These are phyloP conservation scores for Paramecium sonneborni DNA, from an alignment of 73 alveolate species.

Conservation along the genomic window DNA sequence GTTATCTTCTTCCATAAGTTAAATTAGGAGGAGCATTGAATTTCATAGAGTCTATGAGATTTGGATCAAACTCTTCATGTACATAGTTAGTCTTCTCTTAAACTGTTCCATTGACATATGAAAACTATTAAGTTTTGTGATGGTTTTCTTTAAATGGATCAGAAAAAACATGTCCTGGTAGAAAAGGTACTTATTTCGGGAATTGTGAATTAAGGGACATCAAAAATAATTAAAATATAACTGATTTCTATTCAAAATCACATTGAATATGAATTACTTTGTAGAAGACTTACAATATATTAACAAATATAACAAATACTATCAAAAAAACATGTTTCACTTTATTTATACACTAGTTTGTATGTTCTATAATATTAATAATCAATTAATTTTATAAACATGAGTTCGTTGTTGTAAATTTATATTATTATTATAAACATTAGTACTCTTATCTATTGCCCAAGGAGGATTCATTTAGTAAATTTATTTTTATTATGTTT, in stretches of 20 bases:
- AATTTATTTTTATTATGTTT: not conserved
- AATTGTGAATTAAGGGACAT: not conserved
- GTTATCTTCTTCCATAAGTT: conserved; percentile 53
- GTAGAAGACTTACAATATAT: no score
- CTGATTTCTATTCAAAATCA: no score
- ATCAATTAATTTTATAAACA: not conserved
- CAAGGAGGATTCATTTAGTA: not conserved
- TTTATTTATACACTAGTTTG: not conserved
- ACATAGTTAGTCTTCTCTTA: conserved; percentile 44
- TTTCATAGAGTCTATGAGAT: conserved; percentile 56
- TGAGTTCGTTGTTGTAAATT: not conserved
- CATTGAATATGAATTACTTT: no score
- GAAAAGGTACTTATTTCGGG: conserved; percentile 29
- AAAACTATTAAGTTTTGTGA: conserved; percentile 50
- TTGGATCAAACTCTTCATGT: conserved; percentile 50
- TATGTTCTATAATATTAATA: not conserved
- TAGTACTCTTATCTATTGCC: not conserved
- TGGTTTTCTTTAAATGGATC: conserved; percentile 59
- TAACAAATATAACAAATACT: no score
- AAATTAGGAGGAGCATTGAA: conserved; percentile 45
- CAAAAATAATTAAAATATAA: no score
- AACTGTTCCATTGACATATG: conserved; percentile 8
- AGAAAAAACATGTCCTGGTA: conserved; percentile 58
- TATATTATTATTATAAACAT: not conserved
- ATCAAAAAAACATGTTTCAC: not conserved